These are phyloP conservation scores for Puccinia sorghi DNA, from an alignment of 1,284 basidiomycete genomes.

Conservation along the genomic window DNA sequence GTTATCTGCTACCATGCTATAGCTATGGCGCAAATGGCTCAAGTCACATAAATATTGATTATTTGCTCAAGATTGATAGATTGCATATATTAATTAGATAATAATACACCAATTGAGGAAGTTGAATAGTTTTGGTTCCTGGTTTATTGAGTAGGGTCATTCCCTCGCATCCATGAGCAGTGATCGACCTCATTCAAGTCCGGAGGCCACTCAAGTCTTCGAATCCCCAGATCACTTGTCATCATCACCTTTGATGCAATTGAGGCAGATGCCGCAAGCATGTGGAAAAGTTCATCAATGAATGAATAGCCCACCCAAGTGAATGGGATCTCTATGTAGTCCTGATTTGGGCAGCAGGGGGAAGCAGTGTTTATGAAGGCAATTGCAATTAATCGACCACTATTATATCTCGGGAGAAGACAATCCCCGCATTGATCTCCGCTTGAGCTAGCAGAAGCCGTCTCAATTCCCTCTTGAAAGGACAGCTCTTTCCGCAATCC, in stretches of 20 bases:
- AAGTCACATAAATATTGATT: background rate
- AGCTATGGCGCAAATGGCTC: slow-evolving; percentile 1
- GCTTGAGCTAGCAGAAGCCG: background rate
- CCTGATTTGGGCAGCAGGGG: background rate
- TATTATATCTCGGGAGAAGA: background rate
- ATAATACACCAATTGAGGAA: background rate
- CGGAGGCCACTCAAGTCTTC: background rate
- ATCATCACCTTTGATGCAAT: background rate
- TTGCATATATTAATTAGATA: background rate
- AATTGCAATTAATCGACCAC: background rate
- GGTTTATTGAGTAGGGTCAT: background rate
- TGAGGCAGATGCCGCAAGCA: background rate
- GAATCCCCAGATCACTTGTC: background rate
- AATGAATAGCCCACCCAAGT: background rate
- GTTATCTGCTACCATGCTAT: background rate
- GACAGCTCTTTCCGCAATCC: background rate
- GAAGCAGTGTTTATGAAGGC: background rate
- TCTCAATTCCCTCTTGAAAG: background rate
- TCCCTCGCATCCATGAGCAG: too few species aligned
- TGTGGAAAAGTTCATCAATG: background rate
- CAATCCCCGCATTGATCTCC: background rate
- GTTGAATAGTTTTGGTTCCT: background rate
- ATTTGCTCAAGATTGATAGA: slow-evolving; percentile 3
- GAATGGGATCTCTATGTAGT: background rate
- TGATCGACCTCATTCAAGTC: too few species aligned